A percentile compares a stretch with the other conserved stretches of the same genome.
phyloP scores from a whole-genome alignment of 164 flowering plant genomes.

The Echeveria elegans region DNA sequence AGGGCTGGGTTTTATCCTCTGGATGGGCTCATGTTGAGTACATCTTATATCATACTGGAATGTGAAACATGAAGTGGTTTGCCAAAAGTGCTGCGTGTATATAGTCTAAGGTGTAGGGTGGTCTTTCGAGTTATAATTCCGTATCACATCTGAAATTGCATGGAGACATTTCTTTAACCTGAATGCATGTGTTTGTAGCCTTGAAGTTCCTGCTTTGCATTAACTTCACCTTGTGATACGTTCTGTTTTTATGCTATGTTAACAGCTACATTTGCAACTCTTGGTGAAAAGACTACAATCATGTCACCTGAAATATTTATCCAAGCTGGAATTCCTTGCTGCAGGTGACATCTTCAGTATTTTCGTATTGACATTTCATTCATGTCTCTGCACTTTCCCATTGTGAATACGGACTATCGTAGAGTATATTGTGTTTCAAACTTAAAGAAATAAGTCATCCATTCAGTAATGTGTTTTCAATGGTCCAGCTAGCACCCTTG shows the following conservation, averaged over 20 bases:
- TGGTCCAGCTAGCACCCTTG: neutral
- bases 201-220: neutral
- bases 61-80: neutral
- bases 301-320: conserved; percentile 96
- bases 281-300: conserved; percentile 95
- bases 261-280: conserved; percentile 85
- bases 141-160: neutral
- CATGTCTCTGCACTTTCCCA: neutral
- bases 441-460: neutral
- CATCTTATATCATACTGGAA: neutral
- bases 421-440: neutral
- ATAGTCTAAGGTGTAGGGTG: neutral
- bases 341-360: conserved; percentile 54
- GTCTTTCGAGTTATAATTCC: neutral
- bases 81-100: neutral
- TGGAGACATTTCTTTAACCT: neutral
- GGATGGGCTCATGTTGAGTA: neutral
- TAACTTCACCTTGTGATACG: neutral
- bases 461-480: neutral
- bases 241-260: neutral
- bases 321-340: conserved; percentile 88
- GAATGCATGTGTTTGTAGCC: neutral
- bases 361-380: neutral
- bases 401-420: neutral
- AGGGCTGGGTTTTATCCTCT: neutral